Conservation (phyloP, 768 basidiomycete genomes). For the Pisolithus albus region DNA sequence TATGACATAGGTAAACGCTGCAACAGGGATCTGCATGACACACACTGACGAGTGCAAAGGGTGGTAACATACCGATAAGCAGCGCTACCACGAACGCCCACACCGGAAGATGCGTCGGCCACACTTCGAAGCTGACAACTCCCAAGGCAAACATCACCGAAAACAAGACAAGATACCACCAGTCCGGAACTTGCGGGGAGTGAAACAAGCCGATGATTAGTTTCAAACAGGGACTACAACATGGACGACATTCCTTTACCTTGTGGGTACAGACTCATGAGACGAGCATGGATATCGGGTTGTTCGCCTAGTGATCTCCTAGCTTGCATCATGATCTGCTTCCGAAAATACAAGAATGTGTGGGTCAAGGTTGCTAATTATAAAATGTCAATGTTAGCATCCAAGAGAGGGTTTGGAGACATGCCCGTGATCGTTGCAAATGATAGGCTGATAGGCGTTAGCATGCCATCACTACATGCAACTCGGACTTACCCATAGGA, state of each 20-base stretch:
- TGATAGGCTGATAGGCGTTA: constrained; percentile 73
- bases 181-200: constrained; percentile 56
- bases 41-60: background rate
- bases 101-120: constrained; percentile 46
- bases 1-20: constrained; percentile 57
- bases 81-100: constrained; percentile 40
- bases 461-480: background rate
- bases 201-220: background rate
- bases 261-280: constrained; percentile 51
- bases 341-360: constrained; percentile 67
- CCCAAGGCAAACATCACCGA: constrained; percentile 62
- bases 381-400: background rate
- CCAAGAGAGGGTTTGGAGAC: background rate
- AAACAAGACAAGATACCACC: constrained; percentile 77
- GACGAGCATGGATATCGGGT: constrained; percentile 61
- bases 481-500: constrained; percentile 24
- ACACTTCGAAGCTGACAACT: constrained; percentile 52
- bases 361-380: constrained; percentile 55
- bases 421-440: constrained; percentile 74
- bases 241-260: too few relatives aligned
- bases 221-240: too few relatives aligned
- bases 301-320: constrained; percentile 70
- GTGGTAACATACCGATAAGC: constrained; percentile 27
- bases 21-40: background rate
- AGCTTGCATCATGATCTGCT: constrained; percentile 69